Conservation (phyloP, 257 asterid species). For the Gentiana straminea region DNA sequence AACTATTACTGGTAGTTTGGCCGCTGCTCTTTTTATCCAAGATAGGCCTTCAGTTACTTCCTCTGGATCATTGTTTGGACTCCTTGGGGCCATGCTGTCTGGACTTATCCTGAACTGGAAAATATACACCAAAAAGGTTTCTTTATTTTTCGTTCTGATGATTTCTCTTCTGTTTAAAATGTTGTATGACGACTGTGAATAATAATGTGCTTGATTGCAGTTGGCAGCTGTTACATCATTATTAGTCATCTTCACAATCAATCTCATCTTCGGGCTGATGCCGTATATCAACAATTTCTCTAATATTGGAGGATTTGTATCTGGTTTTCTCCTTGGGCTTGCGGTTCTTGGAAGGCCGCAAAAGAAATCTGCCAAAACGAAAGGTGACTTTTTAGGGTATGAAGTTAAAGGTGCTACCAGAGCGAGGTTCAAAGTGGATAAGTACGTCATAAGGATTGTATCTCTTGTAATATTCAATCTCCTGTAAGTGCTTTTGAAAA, state of each 20-base stretch:
- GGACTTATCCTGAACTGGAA: constrained; percentile 66
- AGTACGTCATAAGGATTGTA: constrained; percentile 44
- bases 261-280: constrained; percentile 51
- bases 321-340: constrained; percentile 70
- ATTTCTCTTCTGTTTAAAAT: constrained; percentile 4
- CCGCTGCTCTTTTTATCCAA: constrained; percentile 64
- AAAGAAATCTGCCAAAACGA: constrained; percentile 31
- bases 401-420: constrained; percentile 35
- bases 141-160: background rate
- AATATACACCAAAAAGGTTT: constrained; percentile 59
- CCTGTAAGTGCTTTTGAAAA: constrained; percentile 39
- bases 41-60: constrained; percentile 77
- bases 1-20: constrained; percentile 51
- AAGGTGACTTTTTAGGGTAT: constrained; percentile 58
- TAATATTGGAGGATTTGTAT: constrained; percentile 64
- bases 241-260: constrained; percentile 32
- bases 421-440: constrained; percentile 39
- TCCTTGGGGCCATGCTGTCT: constrained; percentile 71
- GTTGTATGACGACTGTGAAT: constrained; percentile 1
- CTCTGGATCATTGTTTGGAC: constrained; percentile 73
- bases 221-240: constrained; percentile 37
- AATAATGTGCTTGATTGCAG: constrained; percentile 27
- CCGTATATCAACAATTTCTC: constrained; percentile 75
- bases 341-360: constrained; percentile 52
- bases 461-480: constrained; percentile 42